These are phyloP conservation scores for Amanita rubescens DNA, from an alignment of 768 basidiomycete species.

Conservation along the genomic window DNA sequence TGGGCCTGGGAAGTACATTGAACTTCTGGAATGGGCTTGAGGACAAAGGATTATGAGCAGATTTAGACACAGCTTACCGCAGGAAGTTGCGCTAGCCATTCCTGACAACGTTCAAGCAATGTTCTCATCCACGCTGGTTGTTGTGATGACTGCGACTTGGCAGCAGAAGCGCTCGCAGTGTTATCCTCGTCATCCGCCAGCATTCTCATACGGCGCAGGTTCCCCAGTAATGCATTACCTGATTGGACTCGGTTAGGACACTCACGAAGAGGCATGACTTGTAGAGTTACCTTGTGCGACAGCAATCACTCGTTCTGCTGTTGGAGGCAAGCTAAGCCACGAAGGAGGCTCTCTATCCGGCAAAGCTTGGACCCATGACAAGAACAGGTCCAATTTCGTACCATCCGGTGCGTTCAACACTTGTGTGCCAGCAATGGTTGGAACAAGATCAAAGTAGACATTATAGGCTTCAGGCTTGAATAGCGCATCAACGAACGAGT, in stretches of 20 bases:
- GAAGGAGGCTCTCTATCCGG: conserved; percentile 93
- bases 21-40: conserved; percentile 40
- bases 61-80: conserved; percentile 37
- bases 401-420: conserved; percentile 79
- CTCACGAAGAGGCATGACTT: neutral
- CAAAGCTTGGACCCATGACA: conserved; percentile 80
- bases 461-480: conserved; percentile 90
- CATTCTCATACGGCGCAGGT: conserved; percentile 90
- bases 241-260: conserved; percentile 6
- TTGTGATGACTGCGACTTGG: conserved; percentile 58
- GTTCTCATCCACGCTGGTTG: conserved; percentile 95
- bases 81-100: conserved; percentile 78
- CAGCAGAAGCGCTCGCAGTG: conserved; percentile 38
- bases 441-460: conserved; percentile 85
- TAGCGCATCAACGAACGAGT: conserved; percentile 86
- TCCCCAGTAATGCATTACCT: conserved; percentile 79
- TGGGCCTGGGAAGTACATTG: conserved; percentile 54
- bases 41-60: neutral
- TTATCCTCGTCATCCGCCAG: conserved; percentile 82
- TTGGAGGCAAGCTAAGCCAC: conserved; percentile 90
- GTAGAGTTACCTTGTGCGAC: conserved; percentile 68
- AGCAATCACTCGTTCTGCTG: conserved; percentile 89
- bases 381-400: conserved; percentile 86
- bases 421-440: conserved; percentile 47
- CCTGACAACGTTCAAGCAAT: conserved; percentile 71